Conservation (phyloP, 2,329 filamentous ascomycete genomes). For the Aspergillus calidoustus region DNA sequence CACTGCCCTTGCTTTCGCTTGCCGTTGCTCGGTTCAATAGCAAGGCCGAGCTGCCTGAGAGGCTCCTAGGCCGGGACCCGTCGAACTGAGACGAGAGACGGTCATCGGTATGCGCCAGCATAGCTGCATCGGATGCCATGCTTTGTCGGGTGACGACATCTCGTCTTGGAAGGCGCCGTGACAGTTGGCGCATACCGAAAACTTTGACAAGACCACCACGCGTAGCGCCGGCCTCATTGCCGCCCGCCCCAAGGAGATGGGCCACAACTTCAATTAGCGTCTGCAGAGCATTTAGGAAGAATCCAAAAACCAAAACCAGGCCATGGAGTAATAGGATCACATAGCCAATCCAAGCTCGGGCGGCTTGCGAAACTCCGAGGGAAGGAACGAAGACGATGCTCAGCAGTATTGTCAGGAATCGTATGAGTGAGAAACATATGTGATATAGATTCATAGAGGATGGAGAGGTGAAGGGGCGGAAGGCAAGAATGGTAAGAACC, state of each 20-base stretch:
- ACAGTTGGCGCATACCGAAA: slow-evolving; percentile 88
- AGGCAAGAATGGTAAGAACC: slow-evolving; percentile 83
- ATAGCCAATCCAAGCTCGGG: slow-evolving; percentile 95
- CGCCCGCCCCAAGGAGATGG: slow-evolving; percentile 79
- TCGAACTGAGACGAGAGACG: slow-evolving; percentile 63
- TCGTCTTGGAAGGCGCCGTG: slow-evolving; percentile 69
- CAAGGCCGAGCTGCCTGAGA: slow-evolving; percentile 66
- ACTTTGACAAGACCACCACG: slow-evolving; percentile 84
- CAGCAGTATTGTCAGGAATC: slow-evolving; percentile 75
- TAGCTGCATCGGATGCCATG: slow-evolving; percentile 79
- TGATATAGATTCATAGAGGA: slow-evolving; percentile 99
- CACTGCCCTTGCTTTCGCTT: slow-evolving; percentile 54
- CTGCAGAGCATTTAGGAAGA: slow-evolving; percentile 89
- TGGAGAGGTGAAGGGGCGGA: slow-evolving; percentile 84
- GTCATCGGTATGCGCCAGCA: slow-evolving; percentile 72
- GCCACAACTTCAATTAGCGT: slow-evolving; percentile 88
- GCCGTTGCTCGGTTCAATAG: slow-evolving; percentile 58
- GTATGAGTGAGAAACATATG: slow-evolving; percentile 76
- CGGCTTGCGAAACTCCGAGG: slow-evolving; percentile 74
- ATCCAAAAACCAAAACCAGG: slow-evolving; percentile 83
- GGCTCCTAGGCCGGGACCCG: slow-evolving; percentile 59
- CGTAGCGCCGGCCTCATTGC: slow-evolving; percentile 70
- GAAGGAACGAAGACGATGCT: slow-evolving; percentile 85
- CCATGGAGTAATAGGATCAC: slow-evolving; percentile 85
- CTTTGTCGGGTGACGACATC: slow-evolving; percentile 73